Conservation (phyloP, 148 eudicot genomes). For the Fallopia convolvulus region DNA sequence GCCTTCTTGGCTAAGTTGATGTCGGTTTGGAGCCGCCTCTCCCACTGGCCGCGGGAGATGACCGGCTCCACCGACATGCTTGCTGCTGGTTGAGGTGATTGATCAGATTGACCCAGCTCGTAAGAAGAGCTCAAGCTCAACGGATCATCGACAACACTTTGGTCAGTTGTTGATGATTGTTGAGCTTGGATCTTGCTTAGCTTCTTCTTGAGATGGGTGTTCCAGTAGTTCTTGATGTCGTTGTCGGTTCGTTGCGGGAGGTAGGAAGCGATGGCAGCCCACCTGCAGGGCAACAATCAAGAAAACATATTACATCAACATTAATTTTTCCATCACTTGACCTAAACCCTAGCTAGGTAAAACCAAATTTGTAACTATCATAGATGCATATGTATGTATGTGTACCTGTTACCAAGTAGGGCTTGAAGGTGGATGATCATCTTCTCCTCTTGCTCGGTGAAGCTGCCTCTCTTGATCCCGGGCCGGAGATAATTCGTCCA, state of each 20-base stretch:
- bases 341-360: not conserved
- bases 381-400: no score
- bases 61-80: not conserved
- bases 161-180: slow-evolving; percentile 1
- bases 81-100: slow-evolving; percentile 14
- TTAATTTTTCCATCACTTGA: not conserved
- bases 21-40: slow-evolving; percentile 8
- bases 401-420: slow-evolving; percentile 46
- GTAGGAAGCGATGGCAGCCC: slow-evolving; percentile 13
- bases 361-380: no score
- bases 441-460: slow-evolving; percentile 46
- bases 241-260: slow-evolving; percentile 11
- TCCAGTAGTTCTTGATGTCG: slow-evolving; percentile 14
- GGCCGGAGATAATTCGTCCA: slow-evolving; percentile 56
- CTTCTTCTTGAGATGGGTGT: slow-evolving; percentile 11
- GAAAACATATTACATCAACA: not conserved
- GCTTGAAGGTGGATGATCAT: slow-evolving; percentile 49
- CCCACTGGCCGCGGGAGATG: slow-evolving; percentile 11
- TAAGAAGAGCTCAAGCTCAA: not conserved
- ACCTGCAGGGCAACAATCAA: not conserved
- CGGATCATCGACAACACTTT: slow-evolving; percentile 13
- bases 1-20: slow-evolving; percentile 10
- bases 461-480: slow-evolving; percentile 47
- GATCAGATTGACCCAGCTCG: not conserved
- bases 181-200: not conserved